A percentile compares a stretch with the other conserved stretches of the same genome.
Conservation (phyloP, 2,329 filamentous ascomycete genomes). For the Lachnellula hyalina region DNA sequence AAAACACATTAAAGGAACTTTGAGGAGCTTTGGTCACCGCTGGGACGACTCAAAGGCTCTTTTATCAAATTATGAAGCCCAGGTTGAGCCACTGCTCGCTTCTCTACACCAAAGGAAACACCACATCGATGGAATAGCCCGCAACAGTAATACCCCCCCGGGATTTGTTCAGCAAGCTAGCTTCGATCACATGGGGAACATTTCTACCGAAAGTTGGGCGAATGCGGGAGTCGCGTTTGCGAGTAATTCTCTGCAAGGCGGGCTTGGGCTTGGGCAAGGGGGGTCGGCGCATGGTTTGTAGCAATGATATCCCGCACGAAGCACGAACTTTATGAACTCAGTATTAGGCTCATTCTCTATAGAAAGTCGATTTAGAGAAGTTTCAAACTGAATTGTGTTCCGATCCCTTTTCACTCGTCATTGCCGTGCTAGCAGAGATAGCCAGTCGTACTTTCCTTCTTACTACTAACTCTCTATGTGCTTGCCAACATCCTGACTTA, state of each 20-base stretch:
- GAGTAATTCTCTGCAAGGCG: constrained; percentile 12
- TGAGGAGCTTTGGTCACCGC: constrained; percentile 52
- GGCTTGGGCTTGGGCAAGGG: constrained; percentile 1
- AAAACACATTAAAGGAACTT: constrained; percentile 47
- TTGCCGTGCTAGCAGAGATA: not conserved
- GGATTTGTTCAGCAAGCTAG: constrained; percentile 13
- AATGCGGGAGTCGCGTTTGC: constrained; percentile 14
- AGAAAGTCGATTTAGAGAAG: not conserved
- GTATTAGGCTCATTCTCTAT: not conserved
- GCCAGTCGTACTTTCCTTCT: not conserved
- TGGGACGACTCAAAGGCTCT: constrained; percentile 54
- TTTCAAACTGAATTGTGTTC: not conserved
- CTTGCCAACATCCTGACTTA: not conserved
- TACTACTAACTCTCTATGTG: not conserved
- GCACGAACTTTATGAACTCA: not conserved
- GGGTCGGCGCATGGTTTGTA: constrained; percentile 13
- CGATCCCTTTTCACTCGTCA: not conserved
- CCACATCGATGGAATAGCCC: constrained; percentile 18
- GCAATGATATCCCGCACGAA: not conserved
- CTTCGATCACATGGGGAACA: constrained; percentile 20
- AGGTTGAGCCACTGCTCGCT: constrained; percentile 23
- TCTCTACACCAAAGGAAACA: constrained; percentile 41
- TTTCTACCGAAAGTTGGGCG: constrained; percentile 18
- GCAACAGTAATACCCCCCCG: constrained; percentile 21
- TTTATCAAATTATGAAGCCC: constrained; percentile 46